phyloP scores from a whole-genome alignment of 1,284 basidiomycete genomes.

The Moesziomyces sp. region DNA sequence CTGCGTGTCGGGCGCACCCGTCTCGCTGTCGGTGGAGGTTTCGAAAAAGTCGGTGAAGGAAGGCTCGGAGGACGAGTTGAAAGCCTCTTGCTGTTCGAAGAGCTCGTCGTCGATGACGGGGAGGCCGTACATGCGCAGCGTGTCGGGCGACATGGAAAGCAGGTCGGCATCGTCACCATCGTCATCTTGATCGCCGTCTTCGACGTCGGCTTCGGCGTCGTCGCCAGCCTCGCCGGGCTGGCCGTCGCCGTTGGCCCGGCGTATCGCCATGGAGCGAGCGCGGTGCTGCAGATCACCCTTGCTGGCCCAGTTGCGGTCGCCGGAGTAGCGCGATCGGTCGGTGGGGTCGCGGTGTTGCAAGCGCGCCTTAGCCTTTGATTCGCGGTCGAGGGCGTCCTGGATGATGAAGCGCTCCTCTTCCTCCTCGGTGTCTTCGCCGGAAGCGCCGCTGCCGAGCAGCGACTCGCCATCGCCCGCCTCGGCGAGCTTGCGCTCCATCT shows the following conservation, averaged over 20 bases:
- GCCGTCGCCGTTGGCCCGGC: constrained; percentile 6
- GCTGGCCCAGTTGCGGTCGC: constrained; percentile 37
- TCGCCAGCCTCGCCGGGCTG: constrained; percentile 12
- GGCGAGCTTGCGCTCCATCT: constrained; percentile 63
- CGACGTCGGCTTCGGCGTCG: constrained; percentile 38
- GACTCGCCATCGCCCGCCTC: constrained; percentile 65
- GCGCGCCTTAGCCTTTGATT: constrained; percentile 37
- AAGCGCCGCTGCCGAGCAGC: constrained; percentile 63
- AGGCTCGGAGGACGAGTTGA: constrained; percentile 64
- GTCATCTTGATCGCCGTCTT: constrained; percentile 41
- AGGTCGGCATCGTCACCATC: constrained; percentile 34
- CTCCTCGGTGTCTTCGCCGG: constrained; percentile 58
- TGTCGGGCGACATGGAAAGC: constrained; percentile 56
- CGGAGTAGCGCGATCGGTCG: constrained; percentile 27
- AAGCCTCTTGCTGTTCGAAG: constrained; percentile 63
- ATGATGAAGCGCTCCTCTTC: constrained; percentile 65
- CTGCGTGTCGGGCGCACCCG: constrained; percentile 8
- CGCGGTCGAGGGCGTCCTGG: constrained; percentile 51
- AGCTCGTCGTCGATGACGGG: constrained; percentile 59
- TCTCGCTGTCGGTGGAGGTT: constrained; percentile 56
- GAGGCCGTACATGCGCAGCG: constrained; percentile 54
- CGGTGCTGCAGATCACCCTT: constrained; percentile 40
- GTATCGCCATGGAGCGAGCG: constrained; percentile 34
- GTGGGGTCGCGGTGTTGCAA: constrained; percentile 36
- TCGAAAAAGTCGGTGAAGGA: constrained; percentile 67